Evolutionary conservation across 257 asterid species (phyloP), one percentile per base, ranked within the genome.

Genomic region (Voacanga thouarsii): DNA sequence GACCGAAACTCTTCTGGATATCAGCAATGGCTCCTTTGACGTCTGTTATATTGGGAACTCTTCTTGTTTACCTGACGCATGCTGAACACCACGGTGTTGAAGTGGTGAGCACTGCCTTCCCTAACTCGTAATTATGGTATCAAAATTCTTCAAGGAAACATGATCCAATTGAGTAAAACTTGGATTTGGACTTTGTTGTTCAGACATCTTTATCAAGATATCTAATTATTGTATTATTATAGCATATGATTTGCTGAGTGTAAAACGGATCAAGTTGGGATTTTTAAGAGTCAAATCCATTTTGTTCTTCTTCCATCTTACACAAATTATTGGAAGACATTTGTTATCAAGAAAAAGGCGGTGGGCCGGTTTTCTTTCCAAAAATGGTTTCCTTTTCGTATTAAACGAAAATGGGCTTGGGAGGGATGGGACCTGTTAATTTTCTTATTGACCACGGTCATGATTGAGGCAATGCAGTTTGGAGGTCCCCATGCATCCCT

Each of bases 11-110:
- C 16, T 96, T 96, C 79, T 96, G 99, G 99, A 80, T 96, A 81
- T 93, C 99, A 71, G 99, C 98, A 21, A 92, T 92, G 89, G 96
- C 97, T 77, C 99, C 99, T 18, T 76, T 96, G 71, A 86, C 90
- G 3, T 86, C 98, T 0, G 97, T 96, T n/a, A 83, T 95, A 75
- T 50, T 93, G 82, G 98, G 94, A 49, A 95, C 92, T 72, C 63
- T 95, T 71, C 86, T 93, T 21, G 99, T 91, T 53, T 95, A 88
- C 80, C 70, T 93, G 79, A 91, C 97, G 59, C 99, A 93, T 75
- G 97, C 98, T 51, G 99, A 95, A 26, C 89, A 86, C 63, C 97
- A 95, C 37, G 97, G 98, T 2, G 90, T 95, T 66, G 91, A 91
- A 93, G 98, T 90, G 93, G 98, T 95, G 73, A 88, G 90, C 0